Evolutionary conservation across 139 green algal species (phyloP), one percentile per base, ranked within the genome.

Genomic region (Chlamydomonas incerta): DNA sequence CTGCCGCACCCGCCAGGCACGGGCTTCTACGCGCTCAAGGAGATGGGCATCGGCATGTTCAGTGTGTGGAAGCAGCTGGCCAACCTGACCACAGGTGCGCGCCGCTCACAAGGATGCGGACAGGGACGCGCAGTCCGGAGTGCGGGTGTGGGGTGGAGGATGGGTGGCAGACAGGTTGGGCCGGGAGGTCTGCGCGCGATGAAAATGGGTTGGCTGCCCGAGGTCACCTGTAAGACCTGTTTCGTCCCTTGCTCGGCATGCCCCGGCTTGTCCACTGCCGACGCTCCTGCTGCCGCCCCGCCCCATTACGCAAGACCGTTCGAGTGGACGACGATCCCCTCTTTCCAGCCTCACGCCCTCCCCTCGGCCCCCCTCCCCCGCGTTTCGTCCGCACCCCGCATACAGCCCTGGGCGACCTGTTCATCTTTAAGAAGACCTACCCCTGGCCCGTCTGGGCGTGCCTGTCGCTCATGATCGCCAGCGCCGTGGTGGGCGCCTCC

Each of bases 41-140:
- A 37, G 2, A 87, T 92, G 69, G 91, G 92, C 47, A 92, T 89
- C 3, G 90, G 92, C 35, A 94, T 91, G 88, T 83, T 85, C 66
- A 58, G 96, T 0, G 93, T 98, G n/a, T 93, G 98, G 47, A 99
- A 98, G 85, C 98, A 98, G 89, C 87, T 97, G 31, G 97, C 93
- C 73, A 98, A 98, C 90, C 75, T 98, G 26, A 92, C 98, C 60
- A 95, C 92, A 35, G 74, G 75, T 83, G 50, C 17, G 75, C 41
- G 8, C n/a, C n/a, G n/a, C n/a, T n/a, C n/a, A n/a, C n/a, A n/a
- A n/a, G n/a, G n/a, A n/a, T n/a, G n/a, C n/a, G n/a, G n/a, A n/a
- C n/a, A n/a, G n/a, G n/a, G n/a, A n/a, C n/a, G n/a, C n/a, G n/a
- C n/a, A n/a, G n/a, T n/a, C n/a, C n/a, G n/a, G n/a, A n/a, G n/a